phyloP scores from a whole-genome alignment of 441 rosid genomes.

The Gossypium lobatum region DNA sequence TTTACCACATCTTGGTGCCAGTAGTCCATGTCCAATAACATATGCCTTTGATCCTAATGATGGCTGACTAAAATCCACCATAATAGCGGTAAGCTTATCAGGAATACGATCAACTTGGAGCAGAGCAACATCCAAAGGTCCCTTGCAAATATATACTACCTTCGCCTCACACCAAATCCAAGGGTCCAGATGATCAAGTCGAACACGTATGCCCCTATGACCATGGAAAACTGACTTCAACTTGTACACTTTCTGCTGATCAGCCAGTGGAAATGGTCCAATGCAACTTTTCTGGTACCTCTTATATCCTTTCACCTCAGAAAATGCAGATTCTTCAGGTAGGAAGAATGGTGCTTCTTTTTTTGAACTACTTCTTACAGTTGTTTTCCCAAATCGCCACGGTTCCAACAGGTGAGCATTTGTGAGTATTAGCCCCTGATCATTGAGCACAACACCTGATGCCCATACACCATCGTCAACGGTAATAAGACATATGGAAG shows the following conservation, averaged over 20 bases:
- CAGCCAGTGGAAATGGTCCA: constrained; percentile 19
- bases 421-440: constrained; percentile 76
- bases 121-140: constrained; percentile 82
- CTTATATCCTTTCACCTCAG: constrained; percentile 23
- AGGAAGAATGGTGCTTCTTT: constrained; percentile 16
- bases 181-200: constrained; percentile 58
- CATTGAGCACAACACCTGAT: constrained; percentile 79
- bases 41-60: constrained; percentile 63
- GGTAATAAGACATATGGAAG: constrained; percentile 78
- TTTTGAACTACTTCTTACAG: constrained; percentile 25
- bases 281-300: constrained; percentile 20
- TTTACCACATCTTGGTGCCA: constrained; percentile 89
- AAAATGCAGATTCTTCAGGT: constrained; percentile 31
- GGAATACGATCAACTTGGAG: constrained; percentile 68
- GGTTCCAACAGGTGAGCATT: constrained; percentile 97
- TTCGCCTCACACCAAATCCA: constrained; percentile 85
- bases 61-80: constrained; percentile 44
- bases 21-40: constrained; percentile 88
- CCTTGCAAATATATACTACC: constrained; percentile 64
- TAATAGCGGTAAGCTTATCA: constrained; percentile 50
- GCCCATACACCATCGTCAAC: constrained; percentile 84
- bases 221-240: constrained; percentile 31
- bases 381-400: constrained; percentile 84
- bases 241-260: constrained; percentile 28
- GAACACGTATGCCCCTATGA: constrained; percentile 51